Evolutionary conservation across 352 stramenopile species (phyloP).

Genomic region (Achlya hypogyna): DNA sequence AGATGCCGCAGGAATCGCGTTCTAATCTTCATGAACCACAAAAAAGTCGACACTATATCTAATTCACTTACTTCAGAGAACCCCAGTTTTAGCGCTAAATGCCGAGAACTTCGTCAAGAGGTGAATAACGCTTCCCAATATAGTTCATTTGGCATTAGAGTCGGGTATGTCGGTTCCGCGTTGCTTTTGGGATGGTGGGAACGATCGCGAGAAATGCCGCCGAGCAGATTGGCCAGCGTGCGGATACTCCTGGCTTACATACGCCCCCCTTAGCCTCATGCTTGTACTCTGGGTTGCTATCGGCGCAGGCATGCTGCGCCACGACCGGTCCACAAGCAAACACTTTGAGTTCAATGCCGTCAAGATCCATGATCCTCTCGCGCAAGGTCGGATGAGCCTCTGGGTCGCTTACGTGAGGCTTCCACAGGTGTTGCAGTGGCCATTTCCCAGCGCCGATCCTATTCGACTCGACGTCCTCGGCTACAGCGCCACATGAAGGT

Average conservation of each 20-base stretch:
- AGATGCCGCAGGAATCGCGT: no score
- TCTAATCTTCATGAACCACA: no score
- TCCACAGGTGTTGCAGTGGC: constrained; percentile 13
- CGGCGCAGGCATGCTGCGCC: not conserved
- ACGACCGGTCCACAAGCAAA: not conserved
- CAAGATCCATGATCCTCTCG: constrained; percentile 7
- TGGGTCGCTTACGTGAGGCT: not conserved
- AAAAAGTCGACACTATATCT: no score
- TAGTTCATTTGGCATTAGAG: not conserved
- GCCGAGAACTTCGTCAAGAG: no score
- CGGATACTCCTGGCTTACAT: not conserved
- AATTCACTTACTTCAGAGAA: no score
- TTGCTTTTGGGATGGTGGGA: not conserved
- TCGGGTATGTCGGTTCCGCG: no score
- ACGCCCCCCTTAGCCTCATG: not conserved
- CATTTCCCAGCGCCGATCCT: constrained; percentile 4
- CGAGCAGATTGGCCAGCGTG: not conserved
- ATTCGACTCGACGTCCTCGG: not conserved
- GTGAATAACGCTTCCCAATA: no score
- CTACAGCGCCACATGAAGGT: constrained; percentile 15
- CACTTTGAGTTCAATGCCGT: not conserved
- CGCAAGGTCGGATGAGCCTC: not conserved
- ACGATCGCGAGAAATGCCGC: no score
- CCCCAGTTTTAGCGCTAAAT: no score
- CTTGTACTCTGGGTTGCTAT: not conserved